Conservation (phyloP, 202 grass and related monocot species). For the Carex sylvatica region DNA sequence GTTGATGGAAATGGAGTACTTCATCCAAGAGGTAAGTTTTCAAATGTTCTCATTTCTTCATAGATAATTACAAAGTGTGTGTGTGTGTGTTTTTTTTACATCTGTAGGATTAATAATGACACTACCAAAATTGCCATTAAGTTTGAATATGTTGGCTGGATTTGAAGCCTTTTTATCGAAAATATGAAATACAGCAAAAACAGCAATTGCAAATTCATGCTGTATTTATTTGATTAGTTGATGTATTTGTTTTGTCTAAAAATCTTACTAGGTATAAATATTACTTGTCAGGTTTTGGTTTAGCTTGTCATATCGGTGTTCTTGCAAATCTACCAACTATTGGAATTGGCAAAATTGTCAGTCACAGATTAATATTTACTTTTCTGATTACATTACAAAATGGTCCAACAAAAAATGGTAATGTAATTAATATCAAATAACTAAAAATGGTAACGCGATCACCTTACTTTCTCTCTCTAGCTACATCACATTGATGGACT, state of each 20-base stretch:
- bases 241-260: background rate
- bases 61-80: conserved; percentile 16
- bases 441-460: background rate
- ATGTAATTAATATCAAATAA: background rate
- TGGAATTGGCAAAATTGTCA: conserved; percentile 90
- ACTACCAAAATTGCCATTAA: background rate
- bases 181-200: background rate
- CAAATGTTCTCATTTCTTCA: background rate
- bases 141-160: background rate
- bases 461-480: conserved; percentile 23
- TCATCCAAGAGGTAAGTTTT: conserved; percentile 68
- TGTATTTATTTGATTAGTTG: background rate
- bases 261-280: conserved; percentile 10
- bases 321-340: conserved; percentile 68
- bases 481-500: conserved; percentile 92
- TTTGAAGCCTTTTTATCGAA: background rate
- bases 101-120: background rate
- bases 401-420: background rate
- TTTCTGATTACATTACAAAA: background rate
- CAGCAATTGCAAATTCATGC: background rate
- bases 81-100: background rate
- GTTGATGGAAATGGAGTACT: conserved; percentile 98
- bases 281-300: conserved; percentile 74
- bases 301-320: conserved; percentile 91
- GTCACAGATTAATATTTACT: conserved; percentile 27